phyloP scores from a whole-genome alignment of 192 early-diverging fungal species.

The Podila epicladia region DNA sequence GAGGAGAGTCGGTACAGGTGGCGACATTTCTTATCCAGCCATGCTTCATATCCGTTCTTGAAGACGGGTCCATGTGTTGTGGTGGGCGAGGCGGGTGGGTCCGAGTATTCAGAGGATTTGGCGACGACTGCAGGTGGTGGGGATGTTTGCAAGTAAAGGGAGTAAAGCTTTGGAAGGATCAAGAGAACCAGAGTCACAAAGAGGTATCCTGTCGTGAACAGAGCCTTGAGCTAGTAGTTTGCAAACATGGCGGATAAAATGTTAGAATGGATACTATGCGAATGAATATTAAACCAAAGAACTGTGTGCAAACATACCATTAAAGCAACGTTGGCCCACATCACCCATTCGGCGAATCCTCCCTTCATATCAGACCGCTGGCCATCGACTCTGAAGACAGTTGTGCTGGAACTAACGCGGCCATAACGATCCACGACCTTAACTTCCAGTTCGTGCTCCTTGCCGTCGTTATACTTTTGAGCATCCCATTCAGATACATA shows the following conservation, averaged over 20 bases:
- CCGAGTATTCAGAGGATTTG: not conserved
- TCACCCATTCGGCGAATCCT: conserved; percentile 78
- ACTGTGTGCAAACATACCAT: conserved; percentile 55
- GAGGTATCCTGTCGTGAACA: conserved; percentile 47
- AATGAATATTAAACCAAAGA: too few species aligned
- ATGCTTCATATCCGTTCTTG: conserved; percentile 46
- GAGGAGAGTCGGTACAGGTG: conserved; percentile 45
- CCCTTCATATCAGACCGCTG: conserved; percentile 66
- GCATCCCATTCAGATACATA: conserved; percentile 82
- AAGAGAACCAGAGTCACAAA: conserved; percentile 20
- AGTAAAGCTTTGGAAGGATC: conserved; percentile 45
- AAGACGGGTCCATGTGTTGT: conserved; percentile 5
- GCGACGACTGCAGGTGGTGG: conserved; percentile 15
- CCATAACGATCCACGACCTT: conserved; percentile 69
- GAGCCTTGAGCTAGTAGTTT: conserved; percentile 24
- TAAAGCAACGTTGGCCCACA: conserved; percentile 64
- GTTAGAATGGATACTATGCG: not conserved
- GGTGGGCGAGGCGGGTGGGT: not conserved
- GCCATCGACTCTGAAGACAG: conserved; percentile 78
- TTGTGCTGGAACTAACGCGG: conserved; percentile 48
- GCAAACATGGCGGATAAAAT: not conserved
- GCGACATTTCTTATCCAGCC: conserved; percentile 37
- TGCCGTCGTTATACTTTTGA: conserved; percentile 69
- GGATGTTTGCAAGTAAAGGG: conserved; percentile 47
- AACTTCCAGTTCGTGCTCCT: conserved; percentile 69